Base-by-base conservation (phyloP, 306 rosid species). In the Cicer chorassanicum region DNA sequence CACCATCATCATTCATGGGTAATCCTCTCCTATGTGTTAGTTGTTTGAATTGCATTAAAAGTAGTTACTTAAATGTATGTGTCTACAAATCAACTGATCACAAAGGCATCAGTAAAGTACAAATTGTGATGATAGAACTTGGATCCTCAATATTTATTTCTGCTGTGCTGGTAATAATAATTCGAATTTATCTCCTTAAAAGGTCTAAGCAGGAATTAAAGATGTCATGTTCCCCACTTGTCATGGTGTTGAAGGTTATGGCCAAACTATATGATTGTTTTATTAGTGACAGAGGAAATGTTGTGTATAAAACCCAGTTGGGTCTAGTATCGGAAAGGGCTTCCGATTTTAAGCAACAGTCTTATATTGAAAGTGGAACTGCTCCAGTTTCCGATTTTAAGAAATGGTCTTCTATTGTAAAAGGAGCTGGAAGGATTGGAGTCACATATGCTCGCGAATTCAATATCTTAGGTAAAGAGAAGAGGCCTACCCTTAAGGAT, bases 11-110 rank as follows among this genome's bases (percentile, higher is more conserved):
- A 46, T 87, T 89, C 60, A 6, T 43, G 44, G 84, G 93, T 24
- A 93, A 89, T 72, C 85, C 90, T 18, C 78, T 80, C 62, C 74
- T 93, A 5, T 89, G 95, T 70, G 63, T 86, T 62, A 77, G 57
- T 48, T 84, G 84, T 51, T 43, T 9, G 50, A 53, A 50, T 68
- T 90, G 94, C 83, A 42, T 10, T 3, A 12, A 66, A 63, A 80
- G 21, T 49, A 56, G 59, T 70, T 65, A 74, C 59, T 54, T 89
- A 6, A 81, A 78, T 69, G 77, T 69, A 16, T 90, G 96, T 67
- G 80, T 76, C 45, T 12, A 50, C 43, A 68, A 21, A 75, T 68
- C 87, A 75, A 70, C 75, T 70, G 75, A 78, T 16, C 60, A 44
- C 8, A 86, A 66, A 6, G 77, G 89, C 62, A 76, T 82, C 5